A percentile compares a stretch with the other conserved stretches of the same genome.
phyloP scores from a whole-genome alignment of 805 yeast species.

The Myxozyma vanderwaltii region DNA sequence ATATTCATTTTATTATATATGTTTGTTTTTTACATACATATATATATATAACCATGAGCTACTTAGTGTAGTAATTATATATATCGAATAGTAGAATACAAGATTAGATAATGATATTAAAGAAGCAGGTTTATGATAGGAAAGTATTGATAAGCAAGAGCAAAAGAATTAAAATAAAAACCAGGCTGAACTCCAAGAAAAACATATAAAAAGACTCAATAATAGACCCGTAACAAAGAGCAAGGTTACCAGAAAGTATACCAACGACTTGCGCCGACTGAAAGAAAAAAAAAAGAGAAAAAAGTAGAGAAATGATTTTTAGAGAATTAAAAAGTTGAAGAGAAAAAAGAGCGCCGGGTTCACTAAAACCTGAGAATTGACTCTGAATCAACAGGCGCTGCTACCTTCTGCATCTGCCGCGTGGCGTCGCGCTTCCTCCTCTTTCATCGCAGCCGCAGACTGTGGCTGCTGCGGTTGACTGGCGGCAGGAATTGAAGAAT shows the following conservation, averaged over 20 bases:
- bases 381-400: constrained; percentile 1
- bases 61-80: too few species aligned
- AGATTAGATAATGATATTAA: too few species aligned
- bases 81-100: too few species aligned
- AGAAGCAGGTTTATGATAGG: too few species aligned
- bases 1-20: too few species aligned
- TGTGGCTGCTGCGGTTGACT: neutral
- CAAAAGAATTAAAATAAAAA: too few species aligned
- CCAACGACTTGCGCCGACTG: neutral
- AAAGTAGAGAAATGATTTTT: neutral
- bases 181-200: too few species aligned
- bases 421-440: constrained; percentile 9
- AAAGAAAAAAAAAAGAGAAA: too few species aligned
- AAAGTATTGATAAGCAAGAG: too few species aligned
- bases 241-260: neutral
- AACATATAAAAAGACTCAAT: neutral
- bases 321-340: neutral
- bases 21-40: too few species aligned
- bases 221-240: neutral
- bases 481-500: neutral
- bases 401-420: constrained; percentile 3
- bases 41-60: too few species aligned
- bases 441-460: constrained; percentile 6
- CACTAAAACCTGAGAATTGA: neutral
- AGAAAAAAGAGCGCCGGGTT: neutral